Evolutionary conservation across 257 asterid genomes (phyloP).

Genomic region (Solanum chiquidenum): DNA sequence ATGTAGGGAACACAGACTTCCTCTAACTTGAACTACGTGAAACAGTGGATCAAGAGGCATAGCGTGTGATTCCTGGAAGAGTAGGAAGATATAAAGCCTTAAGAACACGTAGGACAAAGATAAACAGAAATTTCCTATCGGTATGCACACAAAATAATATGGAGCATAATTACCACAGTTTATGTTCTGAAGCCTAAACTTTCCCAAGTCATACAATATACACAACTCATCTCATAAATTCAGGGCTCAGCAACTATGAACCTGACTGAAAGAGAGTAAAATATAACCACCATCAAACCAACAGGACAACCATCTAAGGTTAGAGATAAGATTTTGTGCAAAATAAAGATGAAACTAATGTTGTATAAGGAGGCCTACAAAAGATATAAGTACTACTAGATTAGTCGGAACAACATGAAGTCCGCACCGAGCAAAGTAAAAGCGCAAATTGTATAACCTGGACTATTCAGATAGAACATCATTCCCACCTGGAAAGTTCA

Average conservation of each 20-base stretch:
- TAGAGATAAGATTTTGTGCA: background rate
- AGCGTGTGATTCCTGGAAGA: conserved; percentile 74
- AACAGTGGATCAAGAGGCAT: conserved; percentile 45
- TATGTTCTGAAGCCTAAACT: background rate
- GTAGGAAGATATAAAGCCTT: conserved; percentile 31
- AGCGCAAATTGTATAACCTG: background rate
- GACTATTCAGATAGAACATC: background rate
- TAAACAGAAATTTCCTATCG: background rate
- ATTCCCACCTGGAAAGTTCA: background rate
- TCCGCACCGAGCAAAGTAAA: background rate
- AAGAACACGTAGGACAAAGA: conserved; percentile 16
- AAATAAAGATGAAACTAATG: background rate
- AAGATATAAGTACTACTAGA: background rate
- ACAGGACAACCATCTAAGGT: background rate
- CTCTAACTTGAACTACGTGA: conserved; percentile 55
- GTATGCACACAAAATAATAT: background rate
- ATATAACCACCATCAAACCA: background rate
- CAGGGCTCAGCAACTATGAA: background rate
- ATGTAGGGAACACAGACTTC: conserved; percentile 37
- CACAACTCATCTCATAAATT: background rate
- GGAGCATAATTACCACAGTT: background rate
- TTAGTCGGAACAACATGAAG: background rate
- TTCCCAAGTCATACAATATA: background rate
- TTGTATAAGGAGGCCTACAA: background rate
- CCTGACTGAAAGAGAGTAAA: background rate